These are phyloP conservation scores for Xylariaceae sp. DNA, from an alignment of 2,329 filamentous ascomycete genomes.

Conservation along the genomic window DNA sequence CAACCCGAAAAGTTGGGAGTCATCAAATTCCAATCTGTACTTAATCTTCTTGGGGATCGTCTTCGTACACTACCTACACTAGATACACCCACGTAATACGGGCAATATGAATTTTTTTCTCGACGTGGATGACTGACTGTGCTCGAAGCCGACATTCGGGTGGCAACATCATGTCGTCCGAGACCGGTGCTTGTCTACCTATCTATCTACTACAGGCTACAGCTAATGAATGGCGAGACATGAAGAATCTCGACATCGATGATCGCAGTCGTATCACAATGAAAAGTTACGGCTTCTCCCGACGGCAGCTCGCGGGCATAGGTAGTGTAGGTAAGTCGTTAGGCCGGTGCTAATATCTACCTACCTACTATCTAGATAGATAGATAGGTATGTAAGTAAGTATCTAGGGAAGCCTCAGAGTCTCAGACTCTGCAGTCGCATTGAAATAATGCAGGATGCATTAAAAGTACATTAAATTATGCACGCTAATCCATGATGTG, in stretches of 20 bases:
- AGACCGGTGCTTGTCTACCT: conserved; percentile 10
- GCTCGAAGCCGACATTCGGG: conserved; percentile 12
- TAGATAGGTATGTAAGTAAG: no score
- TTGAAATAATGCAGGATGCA: no score
- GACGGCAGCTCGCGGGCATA: conserved; percentile 6
- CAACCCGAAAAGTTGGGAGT: background rate
- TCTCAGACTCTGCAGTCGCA: background rate
- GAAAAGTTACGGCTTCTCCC: conserved; percentile 5
- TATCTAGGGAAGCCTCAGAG: background rate
- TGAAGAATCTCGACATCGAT: conserved; percentile 4
- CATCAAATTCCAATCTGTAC: background rate
- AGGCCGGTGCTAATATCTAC: background rate
- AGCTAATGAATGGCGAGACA: background rate
- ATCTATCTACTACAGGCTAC: no score
- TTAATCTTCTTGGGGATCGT: no score
- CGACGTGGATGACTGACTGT: conserved; percentile 2
- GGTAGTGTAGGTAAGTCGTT: no score
- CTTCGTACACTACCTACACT: no score
- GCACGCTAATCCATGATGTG: no score
- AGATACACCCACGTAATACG: no score
- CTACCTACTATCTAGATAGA: no score
- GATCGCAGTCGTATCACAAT: conserved; percentile 8
- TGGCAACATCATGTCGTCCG: conserved; percentile 12
- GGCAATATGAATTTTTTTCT: no score
- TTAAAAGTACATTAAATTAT: no score